Evolutionary conservation across 306 rosid genomes (phyloP).

Genomic region (Ammopiptanthus mongolicus): DNA sequence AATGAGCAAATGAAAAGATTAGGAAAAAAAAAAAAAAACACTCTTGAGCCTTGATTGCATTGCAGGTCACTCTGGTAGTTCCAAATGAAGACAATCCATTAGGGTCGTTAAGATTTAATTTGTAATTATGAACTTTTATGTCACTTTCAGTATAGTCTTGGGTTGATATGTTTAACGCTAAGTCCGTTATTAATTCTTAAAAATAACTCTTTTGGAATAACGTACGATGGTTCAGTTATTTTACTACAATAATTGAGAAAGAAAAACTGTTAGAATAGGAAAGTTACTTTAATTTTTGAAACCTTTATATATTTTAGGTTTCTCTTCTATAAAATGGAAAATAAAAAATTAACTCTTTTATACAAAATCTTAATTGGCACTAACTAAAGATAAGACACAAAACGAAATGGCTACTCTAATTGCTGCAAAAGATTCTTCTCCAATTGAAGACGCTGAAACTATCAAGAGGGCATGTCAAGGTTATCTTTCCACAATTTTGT

Average conservation of each 20-base stretch:
- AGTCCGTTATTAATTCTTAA: neutral
- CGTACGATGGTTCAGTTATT: neutral
- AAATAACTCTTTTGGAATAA: neutral
- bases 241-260: neutral
- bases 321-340: constrained; percentile 24
- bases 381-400: neutral
- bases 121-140: neutral
- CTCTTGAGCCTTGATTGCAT: no score
- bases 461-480: constrained; percentile 55
- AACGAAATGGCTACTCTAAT: constrained; percentile 36
- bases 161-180: neutral
- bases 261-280: neutral
- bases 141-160: neutral
- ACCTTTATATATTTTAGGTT: neutral
- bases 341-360: neutral
- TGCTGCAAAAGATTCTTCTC: constrained; percentile 31
- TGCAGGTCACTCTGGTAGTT: neutral
- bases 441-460: constrained; percentile 45
- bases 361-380: neutral
- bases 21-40: no score
- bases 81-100: neutral
- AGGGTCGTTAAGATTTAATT: neutral
- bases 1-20: no score
- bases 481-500: neutral
- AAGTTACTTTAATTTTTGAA: neutral